phyloP scores from a whole-genome alignment of 768 basidiomycete species.

The Collybia nuda region DNA sequence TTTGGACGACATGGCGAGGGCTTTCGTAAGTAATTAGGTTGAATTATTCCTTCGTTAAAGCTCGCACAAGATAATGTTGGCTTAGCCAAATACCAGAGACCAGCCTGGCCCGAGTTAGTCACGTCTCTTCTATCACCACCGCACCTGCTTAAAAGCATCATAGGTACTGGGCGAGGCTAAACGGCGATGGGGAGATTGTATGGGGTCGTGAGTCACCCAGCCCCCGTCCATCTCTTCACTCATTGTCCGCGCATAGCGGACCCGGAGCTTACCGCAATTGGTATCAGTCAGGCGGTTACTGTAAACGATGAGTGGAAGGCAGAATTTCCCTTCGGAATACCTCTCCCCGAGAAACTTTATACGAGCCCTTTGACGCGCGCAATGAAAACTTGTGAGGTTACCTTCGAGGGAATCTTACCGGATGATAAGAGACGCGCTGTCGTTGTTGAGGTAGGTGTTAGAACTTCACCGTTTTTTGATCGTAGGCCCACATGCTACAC shows the following conservation, averaged over 20 bases:
- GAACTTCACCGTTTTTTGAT: too few relatives aligned
- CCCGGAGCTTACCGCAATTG: conserved; percentile 58
- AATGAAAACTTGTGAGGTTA: conserved; percentile 51
- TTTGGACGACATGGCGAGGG: conserved; percentile 75
- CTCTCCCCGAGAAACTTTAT: conserved; percentile 55
- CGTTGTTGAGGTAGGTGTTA: conserved; percentile 68
- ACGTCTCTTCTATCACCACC: not conserved
- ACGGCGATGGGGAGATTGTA: conserved; percentile 61
- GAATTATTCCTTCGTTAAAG: not conserved
- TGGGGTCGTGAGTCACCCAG: conserved; percentile 67
- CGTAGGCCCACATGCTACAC: too few relatives aligned
- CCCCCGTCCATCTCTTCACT: not conserved
- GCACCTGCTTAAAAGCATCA: not conserved
- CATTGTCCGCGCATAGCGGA: conserved; percentile 39
- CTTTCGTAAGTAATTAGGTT: conserved; percentile 48
- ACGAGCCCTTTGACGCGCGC: conserved; percentile 67
- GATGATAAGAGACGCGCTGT: conserved; percentile 28
- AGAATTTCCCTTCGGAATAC: conserved; percentile 44
- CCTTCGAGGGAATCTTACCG: conserved; percentile 40
- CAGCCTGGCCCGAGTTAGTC: conserved; percentile 62
- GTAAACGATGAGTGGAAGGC: conserved; percentile 46
- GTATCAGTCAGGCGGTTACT: conserved; percentile 52
- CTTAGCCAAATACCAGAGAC: conserved; percentile 52
- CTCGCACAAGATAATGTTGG: conserved; percentile 61
- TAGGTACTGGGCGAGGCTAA: conserved; percentile 62